A percentile compares a stretch with the other conserved stretches of the same genome.
Conservation (phyloP, 495 filamentous ascomycete species). For the Aspergillus taichungensis region DNA sequence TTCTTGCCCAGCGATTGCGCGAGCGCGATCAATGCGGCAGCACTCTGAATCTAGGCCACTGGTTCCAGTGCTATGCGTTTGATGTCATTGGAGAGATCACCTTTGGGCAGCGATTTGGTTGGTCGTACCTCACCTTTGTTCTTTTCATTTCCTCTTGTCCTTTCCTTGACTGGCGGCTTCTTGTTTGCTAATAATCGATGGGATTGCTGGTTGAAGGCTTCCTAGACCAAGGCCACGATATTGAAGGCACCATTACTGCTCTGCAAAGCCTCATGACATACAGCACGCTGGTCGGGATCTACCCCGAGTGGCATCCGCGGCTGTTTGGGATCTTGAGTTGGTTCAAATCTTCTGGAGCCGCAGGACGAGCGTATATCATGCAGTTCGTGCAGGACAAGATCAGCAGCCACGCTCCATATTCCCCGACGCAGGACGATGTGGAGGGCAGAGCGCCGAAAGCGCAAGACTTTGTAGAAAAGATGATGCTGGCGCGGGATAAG, state of each 20-base stretch:
- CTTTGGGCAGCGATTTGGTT: slow-evolving; percentile 52
- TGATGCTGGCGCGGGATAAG: slow-evolving; percentile 45
- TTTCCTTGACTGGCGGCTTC: background rate
- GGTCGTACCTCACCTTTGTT: no score
- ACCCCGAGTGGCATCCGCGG: slow-evolving; percentile 35
- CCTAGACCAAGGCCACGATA: slow-evolving; percentile 52
- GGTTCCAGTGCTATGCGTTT: slow-evolving; percentile 52
- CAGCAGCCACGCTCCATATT: slow-evolving; percentile 16
- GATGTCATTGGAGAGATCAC: slow-evolving; percentile 61
- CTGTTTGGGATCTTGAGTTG: slow-evolving; percentile 32
- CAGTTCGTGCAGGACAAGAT: slow-evolving; percentile 39
- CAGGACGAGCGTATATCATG: slow-evolving; percentile 32
- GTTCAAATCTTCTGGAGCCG: slow-evolving; percentile 31
- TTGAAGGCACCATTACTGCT: slow-evolving; percentile 52
- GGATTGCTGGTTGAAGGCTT: slow-evolving; percentile 33
- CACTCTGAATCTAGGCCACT: slow-evolving; percentile 39
- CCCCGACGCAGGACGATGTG: slow-evolving; percentile 4
- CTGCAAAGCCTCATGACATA: slow-evolving; percentile 47
- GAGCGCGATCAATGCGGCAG: slow-evolving; percentile 28
- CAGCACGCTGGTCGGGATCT: slow-evolving; percentile 44
- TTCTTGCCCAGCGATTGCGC: slow-evolving; percentile 36
- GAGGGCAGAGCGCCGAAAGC: slow-evolving; percentile 25
- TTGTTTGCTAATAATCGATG: background rate
- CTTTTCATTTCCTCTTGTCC: slow-evolving; percentile 1
- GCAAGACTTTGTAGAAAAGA: slow-evolving; percentile 47